Percentiles rank a stretch among this genome's conserved stretches.
Conservation (phyloP, 495 filamentous ascomycete species). For the Endocarpon pusillum region DNA sequence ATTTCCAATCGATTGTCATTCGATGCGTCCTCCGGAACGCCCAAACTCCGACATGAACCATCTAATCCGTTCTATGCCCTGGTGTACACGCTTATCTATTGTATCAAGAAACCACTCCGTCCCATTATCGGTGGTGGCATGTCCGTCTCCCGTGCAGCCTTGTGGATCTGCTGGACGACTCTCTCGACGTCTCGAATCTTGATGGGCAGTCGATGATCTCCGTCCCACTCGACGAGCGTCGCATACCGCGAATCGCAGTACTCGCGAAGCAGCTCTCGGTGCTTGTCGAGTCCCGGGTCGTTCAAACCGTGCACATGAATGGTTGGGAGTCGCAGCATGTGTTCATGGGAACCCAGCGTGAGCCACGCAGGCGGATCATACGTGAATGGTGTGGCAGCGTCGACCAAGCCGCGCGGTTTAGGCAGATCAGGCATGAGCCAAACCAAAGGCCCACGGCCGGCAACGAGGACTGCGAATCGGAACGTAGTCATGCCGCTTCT, state of each 20-base stretch:
- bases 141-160: too few relatives aligned
- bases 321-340: constrained; percentile 29
- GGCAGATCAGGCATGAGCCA: constrained; percentile 17
- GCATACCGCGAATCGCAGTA: constrained; percentile 28
- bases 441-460: constrained; percentile 38
- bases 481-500: background rate
- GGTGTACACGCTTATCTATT: too few relatives aligned
- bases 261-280: constrained; percentile 27
- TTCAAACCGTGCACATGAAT: constrained; percentile 42
- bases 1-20: too few relatives aligned
- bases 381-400: too few relatives aligned
- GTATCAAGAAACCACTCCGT: too few relatives aligned
- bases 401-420: constrained; percentile 34
- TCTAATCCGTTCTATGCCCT: too few relatives aligned
- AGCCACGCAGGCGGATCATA: too few relatives aligned
- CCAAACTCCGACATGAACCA: too few relatives aligned
- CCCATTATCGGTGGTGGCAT: too few relatives aligned
- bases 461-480: constrained; percentile 30
- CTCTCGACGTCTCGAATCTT: background rate
- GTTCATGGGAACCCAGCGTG: too few relatives aligned
- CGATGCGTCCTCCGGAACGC: too few relatives aligned
- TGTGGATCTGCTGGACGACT: constrained; percentile 1
- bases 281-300: constrained; percentile 34
- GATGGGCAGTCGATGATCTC: constrained; percentile 34
- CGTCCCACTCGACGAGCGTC: constrained; percentile 41